phyloP scores from a whole-genome alignment of 1,139 yeast species.

The Eremothecium sinecaudum region DNA sequence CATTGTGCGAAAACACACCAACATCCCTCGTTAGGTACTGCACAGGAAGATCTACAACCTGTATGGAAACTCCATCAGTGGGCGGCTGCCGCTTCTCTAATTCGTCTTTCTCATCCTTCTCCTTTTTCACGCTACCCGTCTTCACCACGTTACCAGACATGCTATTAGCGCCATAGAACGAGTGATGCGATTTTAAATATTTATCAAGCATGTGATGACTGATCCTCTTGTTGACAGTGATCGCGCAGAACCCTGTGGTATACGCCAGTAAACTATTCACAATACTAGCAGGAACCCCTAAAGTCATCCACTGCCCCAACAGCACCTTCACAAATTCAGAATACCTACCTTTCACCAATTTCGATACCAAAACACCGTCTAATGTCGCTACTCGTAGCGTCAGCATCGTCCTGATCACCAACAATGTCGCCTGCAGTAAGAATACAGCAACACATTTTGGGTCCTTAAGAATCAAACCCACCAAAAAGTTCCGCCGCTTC shows the following conservation, averaged over 20 bases:
- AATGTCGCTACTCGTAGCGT: constrained; percentile 78
- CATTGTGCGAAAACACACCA: constrained; percentile 59
- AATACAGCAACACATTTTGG: constrained; percentile 32
- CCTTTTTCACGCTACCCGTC: not conserved
- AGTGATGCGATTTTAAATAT: constrained; percentile 26
- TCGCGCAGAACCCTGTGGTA: constrained; percentile 60
- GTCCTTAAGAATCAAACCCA: constrained; percentile 23
- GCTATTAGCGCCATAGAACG: constrained; percentile 25
- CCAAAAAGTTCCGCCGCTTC: constrained; percentile 16
- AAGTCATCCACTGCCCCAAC: constrained; percentile 67
- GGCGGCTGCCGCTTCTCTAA: constrained; percentile 2
- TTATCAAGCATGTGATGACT: constrained; percentile 54
- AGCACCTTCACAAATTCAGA: constrained; percentile 49
- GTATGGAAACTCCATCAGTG: constrained; percentile 5
- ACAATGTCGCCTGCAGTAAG: constrained; percentile 47
- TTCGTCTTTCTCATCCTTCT: not conserved
- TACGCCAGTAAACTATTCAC: constrained; percentile 68
- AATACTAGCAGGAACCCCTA: constrained; percentile 81
- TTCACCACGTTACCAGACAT: constrained; percentile 4
- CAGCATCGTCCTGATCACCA: constrained; percentile 61
- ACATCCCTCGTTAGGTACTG: constrained; percentile 41
- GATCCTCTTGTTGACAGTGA: constrained; percentile 55
- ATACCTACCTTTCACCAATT: constrained; percentile 65
- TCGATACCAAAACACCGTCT: constrained; percentile 80
- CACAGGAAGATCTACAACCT: constrained; percentile 11